These are phyloP conservation scores for Leccinellum rugosiceps DNA, from an alignment of 768 basidiomycete genomes.

Conservation along the genomic window DNA sequence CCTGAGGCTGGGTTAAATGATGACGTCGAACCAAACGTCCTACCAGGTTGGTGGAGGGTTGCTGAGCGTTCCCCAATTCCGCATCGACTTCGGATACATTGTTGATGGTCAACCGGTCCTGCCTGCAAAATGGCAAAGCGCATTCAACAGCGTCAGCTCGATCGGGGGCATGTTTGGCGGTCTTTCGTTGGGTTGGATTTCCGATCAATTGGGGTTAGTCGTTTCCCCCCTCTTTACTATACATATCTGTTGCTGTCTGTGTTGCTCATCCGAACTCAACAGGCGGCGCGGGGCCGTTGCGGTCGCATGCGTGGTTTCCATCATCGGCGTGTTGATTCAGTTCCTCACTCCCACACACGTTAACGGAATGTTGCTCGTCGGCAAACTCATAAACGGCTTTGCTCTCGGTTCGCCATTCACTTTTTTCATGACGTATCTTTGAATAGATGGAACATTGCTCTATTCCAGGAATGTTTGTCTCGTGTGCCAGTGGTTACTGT, in stretches of 20 bases:
- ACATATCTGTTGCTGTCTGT: not conserved
- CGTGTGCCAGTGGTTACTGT: conserved; percentile 23
- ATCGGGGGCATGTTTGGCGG: conserved; percentile 28
- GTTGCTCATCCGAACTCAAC: not conserved
- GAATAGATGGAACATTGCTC: not conserved
- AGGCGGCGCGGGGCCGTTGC: conserved; percentile 26
- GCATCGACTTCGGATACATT: conserved; percentile 24
- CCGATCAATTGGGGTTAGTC: conserved; percentile 20
- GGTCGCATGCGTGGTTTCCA: conserved; percentile 19
- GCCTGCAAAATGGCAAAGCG: conserved; percentile 27
- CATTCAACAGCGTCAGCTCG: conserved; percentile 24
- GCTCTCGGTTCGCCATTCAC: conserved; percentile 14
- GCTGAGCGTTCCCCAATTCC: conserved; percentile 22
- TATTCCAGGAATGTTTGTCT: conserved; percentile 22
- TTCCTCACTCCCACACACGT: conserved; percentile 21
- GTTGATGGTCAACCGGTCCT: conserved; percentile 6
- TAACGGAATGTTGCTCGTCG: conserved; percentile 23
- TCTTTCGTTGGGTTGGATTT: conserved; percentile 21
- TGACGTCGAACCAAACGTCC: not conserved
- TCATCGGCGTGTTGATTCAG: conserved; percentile 20
- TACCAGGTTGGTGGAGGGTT: conserved; percentile 21
- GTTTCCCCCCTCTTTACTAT: not conserved
- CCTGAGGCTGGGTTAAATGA: not conserved
- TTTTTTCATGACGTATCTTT: not conserved
- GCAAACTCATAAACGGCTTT: conserved; percentile 26